Evolutionary conservation across 257 asterid species (phyloP), one percentile per base, ranked within the genome.

Genomic region (Solanum corneliomulleri): DNA sequence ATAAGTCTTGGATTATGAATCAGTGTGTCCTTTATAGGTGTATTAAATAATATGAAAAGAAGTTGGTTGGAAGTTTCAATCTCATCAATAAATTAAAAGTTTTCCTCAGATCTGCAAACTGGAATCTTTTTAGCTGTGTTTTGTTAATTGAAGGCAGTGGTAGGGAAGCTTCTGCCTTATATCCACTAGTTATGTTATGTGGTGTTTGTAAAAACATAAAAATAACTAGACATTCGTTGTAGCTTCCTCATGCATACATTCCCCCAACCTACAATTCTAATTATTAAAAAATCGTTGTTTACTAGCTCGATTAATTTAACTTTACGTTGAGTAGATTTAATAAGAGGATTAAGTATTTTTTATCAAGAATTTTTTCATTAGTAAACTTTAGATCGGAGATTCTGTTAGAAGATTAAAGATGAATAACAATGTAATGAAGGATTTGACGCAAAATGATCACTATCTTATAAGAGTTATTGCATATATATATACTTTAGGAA

Each of bases 121-220:
- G 81, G 84, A 86, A 86, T 88, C 86, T 76, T 86, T 71, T 82
- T 35, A 87, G n/a, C 62, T 81, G 86, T 85, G 64, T 86, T 56
- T 56, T 69, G 82, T 88, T 81, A 68, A 60, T 39, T 29, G 41
- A 81, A 81, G 85, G 85, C 47, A 49, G 31, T 49, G 85, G 69
- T 49, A 49, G 45, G 20, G 85, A 81, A 31, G 85, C 70, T 49
- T 81, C 85, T 81, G 9, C 84, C 58, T 76, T 3, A 27, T 42
- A 13, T 3, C 11, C 83, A 77, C 16, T 80, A 29, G 25, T 47
- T 29, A 47, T 78, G 85, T 18, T 15, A 47, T 25, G 44, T 49
- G 85, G 69, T 31, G 70, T 29, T 4, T 10, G 4, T 16, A 49
- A 49, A 81, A 2, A 16, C 85, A 49, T 47, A 27, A 56, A 47